Conservation (phyloP, 2,329 filamentous ascomycete genomes). For the Hymenoscyphus fraxineus region DNA sequence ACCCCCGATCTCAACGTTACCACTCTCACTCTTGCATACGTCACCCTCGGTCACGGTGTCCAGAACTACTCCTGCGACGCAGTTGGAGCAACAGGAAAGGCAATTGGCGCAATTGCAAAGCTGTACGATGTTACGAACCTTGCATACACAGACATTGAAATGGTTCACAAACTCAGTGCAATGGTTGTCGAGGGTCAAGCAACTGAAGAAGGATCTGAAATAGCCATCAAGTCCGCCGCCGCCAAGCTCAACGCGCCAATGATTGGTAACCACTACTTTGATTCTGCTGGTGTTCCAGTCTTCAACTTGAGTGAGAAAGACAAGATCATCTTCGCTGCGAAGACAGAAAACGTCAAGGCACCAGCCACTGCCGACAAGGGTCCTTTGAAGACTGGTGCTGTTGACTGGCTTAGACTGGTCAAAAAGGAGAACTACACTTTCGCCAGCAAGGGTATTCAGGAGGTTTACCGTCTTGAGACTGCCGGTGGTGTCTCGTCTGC, state of each 20-base stretch:
- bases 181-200: slow-evolving; percentile 22
- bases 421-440: slow-evolving; percentile 21
- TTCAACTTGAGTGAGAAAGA: slow-evolving; percentile 27
- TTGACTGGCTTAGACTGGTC: slow-evolving; percentile 32
- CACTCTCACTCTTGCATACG: slow-evolving; percentile 28
- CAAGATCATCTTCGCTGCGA: slow-evolving; percentile 26
- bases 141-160: slow-evolving; percentile 17
- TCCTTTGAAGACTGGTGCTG: slow-evolving; percentile 28
- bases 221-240: slow-evolving; percentile 3
- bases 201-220: background rate
- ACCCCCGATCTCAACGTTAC: slow-evolving; percentile 24
- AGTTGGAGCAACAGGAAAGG: slow-evolving; percentile 18
- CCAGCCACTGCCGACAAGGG: slow-evolving; percentile 25
- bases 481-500: slow-evolving; percentile 25
- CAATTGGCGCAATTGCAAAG: slow-evolving; percentile 32
- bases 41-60: slow-evolving; percentile 33
- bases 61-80: slow-evolving; percentile 35
- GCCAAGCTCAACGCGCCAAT: slow-evolving; percentile 8
- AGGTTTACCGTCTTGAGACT: slow-evolving; percentile 33
- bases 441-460: slow-evolving; percentile 19
- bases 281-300: slow-evolving; percentile 24
- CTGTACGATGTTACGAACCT: slow-evolving; percentile 33
- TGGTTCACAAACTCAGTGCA: slow-evolving; percentile 22
- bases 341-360: slow-evolving; percentile 25
- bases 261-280: slow-evolving; percentile 34